phyloP scores from a whole-genome alignment of 2,329 filamentous ascomycete species.

The Colletotrichum scovillei region DNA sequence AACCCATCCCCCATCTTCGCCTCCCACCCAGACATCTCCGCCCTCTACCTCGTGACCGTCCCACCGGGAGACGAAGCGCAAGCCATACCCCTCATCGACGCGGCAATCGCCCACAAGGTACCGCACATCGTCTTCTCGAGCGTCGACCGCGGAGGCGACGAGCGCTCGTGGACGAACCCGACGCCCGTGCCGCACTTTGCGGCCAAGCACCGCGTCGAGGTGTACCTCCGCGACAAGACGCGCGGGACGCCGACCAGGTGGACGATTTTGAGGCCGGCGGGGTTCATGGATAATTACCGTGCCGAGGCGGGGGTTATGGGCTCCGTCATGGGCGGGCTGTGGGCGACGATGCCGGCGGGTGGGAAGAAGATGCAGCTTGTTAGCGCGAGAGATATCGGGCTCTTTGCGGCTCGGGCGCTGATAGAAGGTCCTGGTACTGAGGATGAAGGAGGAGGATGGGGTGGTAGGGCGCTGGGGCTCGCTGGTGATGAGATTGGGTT shows the following conservation, averaged over 20 bases:
- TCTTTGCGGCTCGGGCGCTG: slow-evolving; percentile 29
- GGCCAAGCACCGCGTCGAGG: slow-evolving; percentile 37
- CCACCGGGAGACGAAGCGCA: slow-evolving; percentile 41
- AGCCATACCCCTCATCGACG: slow-evolving; percentile 40
- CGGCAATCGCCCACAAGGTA: slow-evolving; percentile 28
- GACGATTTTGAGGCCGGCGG: slow-evolving; percentile 41
- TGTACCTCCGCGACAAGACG: slow-evolving; percentile 23
- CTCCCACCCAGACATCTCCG: slow-evolving; percentile 35
- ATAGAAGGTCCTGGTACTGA: slow-evolving; percentile 6
- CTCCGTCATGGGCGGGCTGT: slow-evolving; percentile 40
- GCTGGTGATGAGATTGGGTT: slow-evolving; percentile 35
- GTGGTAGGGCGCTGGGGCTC: slow-evolving; percentile 22
- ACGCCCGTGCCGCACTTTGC: slow-evolving; percentile 39
- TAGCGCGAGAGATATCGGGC: slow-evolving; percentile 41
- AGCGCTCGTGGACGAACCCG: slow-evolving; percentile 35
- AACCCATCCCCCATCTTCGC: slow-evolving; percentile 36
- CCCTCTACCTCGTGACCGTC: slow-evolving; percentile 43
- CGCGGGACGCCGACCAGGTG: slow-evolving; percentile 29
- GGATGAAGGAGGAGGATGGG: slow-evolving; percentile 4
- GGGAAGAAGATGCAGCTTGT: slow-evolving; percentile 41
- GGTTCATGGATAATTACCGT: slow-evolving; percentile 44
- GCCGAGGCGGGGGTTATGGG: slow-evolving; percentile 37
- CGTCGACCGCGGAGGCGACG: slow-evolving; percentile 40
- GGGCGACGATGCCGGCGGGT: slow-evolving; percentile 38
- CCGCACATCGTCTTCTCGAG: slow-evolving; percentile 45